Evolutionary conservation across 305 asterid species (phyloP).

Genomic region (Salvia sclarea): DNA sequence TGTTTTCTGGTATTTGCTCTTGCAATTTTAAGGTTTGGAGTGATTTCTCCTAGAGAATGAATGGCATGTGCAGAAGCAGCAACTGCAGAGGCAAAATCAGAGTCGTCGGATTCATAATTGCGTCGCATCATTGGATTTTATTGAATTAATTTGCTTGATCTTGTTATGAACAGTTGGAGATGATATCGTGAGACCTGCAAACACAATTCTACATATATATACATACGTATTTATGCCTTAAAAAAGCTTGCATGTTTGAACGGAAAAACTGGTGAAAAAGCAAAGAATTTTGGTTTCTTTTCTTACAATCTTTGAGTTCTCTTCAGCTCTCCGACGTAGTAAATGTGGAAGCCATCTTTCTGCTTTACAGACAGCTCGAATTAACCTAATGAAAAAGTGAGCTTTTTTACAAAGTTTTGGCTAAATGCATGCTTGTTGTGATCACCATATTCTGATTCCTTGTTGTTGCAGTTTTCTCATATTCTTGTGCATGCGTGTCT

Average conservation of each 20-base stretch:
- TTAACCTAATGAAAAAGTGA: neutral
- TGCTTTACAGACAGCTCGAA: constrained; percentile 25
- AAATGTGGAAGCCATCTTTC: constrained; percentile 18
- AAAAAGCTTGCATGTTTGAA: constrained; percentile 8
- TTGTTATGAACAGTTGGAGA: constrained; percentile 28
- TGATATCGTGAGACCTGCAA: neutral
- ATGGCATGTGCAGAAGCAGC: constrained; percentile 79
- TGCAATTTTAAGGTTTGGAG: constrained; percentile 16
- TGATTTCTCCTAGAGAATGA: constrained; percentile 42
- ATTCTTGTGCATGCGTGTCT: neutral
- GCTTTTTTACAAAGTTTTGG: neutral
- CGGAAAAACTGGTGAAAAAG: constrained; percentile 23
- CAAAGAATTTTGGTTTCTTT: constrained; percentile 32
- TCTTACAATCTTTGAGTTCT: constrained; percentile 21
- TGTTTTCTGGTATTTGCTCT: constrained; percentile 34
- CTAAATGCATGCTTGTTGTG: neutral
- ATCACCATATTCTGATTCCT: constrained; percentile 31
- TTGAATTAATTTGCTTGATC: neutral
- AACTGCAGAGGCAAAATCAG: constrained; percentile 53
- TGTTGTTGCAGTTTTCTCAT: constrained; percentile 10
- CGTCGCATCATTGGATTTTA: constrained; percentile 17
- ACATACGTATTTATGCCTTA: neutral
- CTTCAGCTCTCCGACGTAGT: neutral
- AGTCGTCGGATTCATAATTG: constrained; percentile 36
- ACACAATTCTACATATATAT: neutral